Evolutionary conservation across 2,329 filamentous ascomycete genomes (phyloP), one percentile per base, ranked within the genome.

Genomic region (Diaporthe australafricana): DNA sequence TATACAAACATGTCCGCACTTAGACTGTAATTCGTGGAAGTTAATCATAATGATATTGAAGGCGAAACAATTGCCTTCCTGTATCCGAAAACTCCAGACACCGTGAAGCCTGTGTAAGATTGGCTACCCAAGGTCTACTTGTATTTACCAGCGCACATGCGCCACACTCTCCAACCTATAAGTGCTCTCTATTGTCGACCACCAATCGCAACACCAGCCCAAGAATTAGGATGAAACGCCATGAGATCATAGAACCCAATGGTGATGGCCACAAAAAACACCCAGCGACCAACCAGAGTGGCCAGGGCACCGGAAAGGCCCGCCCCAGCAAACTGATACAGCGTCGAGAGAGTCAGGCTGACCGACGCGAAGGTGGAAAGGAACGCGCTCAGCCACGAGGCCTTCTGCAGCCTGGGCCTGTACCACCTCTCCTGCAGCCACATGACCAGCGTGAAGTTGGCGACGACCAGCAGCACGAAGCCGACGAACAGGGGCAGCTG

Each of bases 161-260:
- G 5, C 5, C 42, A 17, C 8, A 25, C 9, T 35, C 45, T 35
- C 12, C 45, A 50, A 20, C n/a, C 30, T 17, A 17, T n/a, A 7
- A 25, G 27, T 25, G 42, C 60, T 27, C 1, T 1, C 30, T 12
- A 65, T 38, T 50, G 22, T 4, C 45, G 45, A 25, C 45, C 30
- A 27, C 60, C 60, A 38, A 65, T 65, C n/a, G 60, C n/a, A 65
- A 65, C 12, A 65, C 60, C 60, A 8, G 60, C 60, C 60, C 60
- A 65, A 50, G 60, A 22, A 65, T 65, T 65, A 50, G 60, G 60
- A 65, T 65, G 60, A 65, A 65, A 65, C 60, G 60, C 60, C 60
- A 65, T 65, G 2, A 65, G 45, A 32, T 65, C 60, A 27, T 65
- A 65, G 30, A 65, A 65, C 3, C 60, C 60, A 25, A 65, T 65